Base-by-base conservation (phyloP, 805 yeast genomes). In the Metschnikowia koreensis region DNA sequence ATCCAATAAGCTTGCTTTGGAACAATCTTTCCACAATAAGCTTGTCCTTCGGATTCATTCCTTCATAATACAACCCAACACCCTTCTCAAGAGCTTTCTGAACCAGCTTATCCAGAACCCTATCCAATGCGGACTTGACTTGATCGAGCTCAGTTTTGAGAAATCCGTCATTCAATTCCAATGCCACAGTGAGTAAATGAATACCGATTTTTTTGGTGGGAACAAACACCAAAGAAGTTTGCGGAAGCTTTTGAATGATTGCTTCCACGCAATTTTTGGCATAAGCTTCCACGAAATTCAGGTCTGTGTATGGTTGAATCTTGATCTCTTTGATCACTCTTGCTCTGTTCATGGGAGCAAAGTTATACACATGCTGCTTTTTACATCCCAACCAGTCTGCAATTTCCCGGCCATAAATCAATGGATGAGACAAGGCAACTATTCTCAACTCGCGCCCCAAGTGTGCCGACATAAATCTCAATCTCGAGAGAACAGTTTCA, bases 311-410 rank as follows among this genome's bases (percentile, higher is more conserved):
- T 4, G 80, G 74, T 50, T 79, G 81, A 42, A 87, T 60, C 56
- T 77, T 84, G 17, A 87, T 81, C 48, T 74, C 76, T 50, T 79
- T 81, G 12, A 89, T 59, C 3, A 87, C 82, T 41, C 70, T 63
- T 8, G 73, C 70, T 51, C 93, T 73, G 41, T 83, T 85, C 46
- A 71, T 71, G 0, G 96, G 84, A 15, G 82, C 77, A 64, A 87
- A 91, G 60, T 90, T 91, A 71, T 76, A 89, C 6, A 84, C 75
- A 45, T 82, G 75, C 17, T 67, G 71, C 60, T 82, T 85, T 1
- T 77, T 59, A 27, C 87, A 84, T 1, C 94, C 96, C 29, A 94
- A 67, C 97, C 98, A 94, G 48, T 86, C 89, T 1, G 88, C 93
- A 52, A 92, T 68, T 57, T 89, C 97, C 47, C 81, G 76, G 3